A percentile compares a stretch with the other conserved stretches of the same genome.
phyloP scores from a whole-genome alignment of 179 eudicot species.

The Corrigiola litoralis region DNA sequence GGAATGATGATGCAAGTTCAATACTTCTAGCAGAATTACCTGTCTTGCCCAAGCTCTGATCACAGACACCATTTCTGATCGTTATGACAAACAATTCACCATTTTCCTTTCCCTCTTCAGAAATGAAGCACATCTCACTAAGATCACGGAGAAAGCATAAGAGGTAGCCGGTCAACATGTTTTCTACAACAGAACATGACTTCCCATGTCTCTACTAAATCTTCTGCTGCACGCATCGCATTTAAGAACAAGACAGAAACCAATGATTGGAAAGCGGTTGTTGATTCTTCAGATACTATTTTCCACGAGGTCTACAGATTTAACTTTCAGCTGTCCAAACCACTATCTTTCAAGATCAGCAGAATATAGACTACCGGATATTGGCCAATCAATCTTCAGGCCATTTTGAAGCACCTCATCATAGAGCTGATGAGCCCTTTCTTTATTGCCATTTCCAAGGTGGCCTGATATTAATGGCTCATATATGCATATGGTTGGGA shows the following conservation, averaged over 20 bases:
- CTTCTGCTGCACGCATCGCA: background rate
- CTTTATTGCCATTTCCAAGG: slow-evolving; percentile 33
- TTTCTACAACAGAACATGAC: background rate
- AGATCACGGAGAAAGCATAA: background rate
- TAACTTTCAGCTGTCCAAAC: background rate
- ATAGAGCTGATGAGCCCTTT: slow-evolving; percentile 34
- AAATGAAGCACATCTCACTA: background rate
- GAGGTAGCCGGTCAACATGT: background rate
- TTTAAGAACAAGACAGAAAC: background rate
- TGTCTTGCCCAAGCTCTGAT: background rate
- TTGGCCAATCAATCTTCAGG: slow-evolving; percentile 11
- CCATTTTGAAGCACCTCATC: slow-evolving; percentile 38
- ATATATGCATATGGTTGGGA: slow-evolving; percentile 29
- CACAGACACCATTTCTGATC: background rate
- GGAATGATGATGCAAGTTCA: background rate
- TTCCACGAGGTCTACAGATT: background rate
- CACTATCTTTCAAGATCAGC: slow-evolving; percentile 20
- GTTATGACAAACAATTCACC: background rate
- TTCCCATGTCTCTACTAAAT: background rate
- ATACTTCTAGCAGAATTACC: background rate
- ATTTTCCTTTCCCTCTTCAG: background rate
- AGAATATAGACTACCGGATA: background rate
- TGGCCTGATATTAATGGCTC: slow-evolving; percentile 37
- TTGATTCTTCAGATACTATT: background rate
- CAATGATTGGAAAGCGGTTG: background rate